Evolutionary conservation across 768 basidiomycete genomes (phyloP).

Genomic region (Trametes meyenii): DNA sequence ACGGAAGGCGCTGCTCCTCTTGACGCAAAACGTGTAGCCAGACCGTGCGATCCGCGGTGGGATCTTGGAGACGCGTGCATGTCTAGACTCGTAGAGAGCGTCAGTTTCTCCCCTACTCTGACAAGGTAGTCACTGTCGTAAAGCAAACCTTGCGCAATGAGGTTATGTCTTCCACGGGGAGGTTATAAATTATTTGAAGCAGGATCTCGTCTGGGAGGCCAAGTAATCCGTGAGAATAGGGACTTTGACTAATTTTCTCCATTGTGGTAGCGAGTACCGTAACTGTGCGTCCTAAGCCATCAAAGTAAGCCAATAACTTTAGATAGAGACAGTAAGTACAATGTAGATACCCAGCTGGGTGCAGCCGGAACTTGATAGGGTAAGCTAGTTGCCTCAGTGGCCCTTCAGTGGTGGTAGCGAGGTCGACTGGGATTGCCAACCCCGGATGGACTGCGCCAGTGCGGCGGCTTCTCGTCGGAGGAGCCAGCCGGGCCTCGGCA

Average conservation of each 20-base stretch:
- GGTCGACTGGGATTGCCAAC: too few species aligned
- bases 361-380: too few species aligned
- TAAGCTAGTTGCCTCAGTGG: too few species aligned
- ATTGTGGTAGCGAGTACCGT: not conserved
- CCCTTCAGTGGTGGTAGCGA: too few species aligned
- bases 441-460: too few species aligned
- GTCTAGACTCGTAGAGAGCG: not conserved
- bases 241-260: not conserved
- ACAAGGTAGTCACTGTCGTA: not conserved
- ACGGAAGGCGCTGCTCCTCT: conserved; percentile 12
- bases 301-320: too few species aligned
- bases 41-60: conserved; percentile 24
- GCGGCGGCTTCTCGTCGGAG: too few species aligned
- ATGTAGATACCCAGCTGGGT: too few species aligned
- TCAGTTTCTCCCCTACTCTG: not conserved
- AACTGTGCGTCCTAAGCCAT: too few species aligned
- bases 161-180: conserved; percentile 24
- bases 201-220: conserved; percentile 29
- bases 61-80: conserved; percentile 5
- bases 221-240: conserved; percentile 5
- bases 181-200: conserved; percentile 17
- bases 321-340: not conserved
- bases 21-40: conserved; percentile 26
- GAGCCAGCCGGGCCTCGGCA: too few species aligned
- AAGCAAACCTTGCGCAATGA: conserved; percentile 26